A percentile compares a stretch with the other conserved stretches of the same genome.
Evolutionary conservation across 345 rosid species (phyloP).

Genomic region (Stellera chamaejasme): DNA sequence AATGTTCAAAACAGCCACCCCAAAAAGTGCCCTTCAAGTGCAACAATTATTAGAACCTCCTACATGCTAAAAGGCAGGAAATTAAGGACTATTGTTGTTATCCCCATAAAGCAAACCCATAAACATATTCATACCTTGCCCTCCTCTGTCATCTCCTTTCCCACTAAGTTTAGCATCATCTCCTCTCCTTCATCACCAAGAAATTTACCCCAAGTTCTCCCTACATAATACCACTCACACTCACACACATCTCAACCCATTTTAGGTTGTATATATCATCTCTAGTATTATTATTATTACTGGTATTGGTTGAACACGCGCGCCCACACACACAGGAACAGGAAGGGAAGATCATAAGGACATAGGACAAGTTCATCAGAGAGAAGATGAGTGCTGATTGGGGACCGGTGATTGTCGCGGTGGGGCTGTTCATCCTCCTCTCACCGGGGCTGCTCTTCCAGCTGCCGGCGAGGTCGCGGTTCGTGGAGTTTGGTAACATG

Average conservation of each 20-base stretch:
- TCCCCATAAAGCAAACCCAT: slow-evolving; percentile 44
- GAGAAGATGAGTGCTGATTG: background rate
- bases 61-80: background rate
- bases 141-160: slow-evolving; percentile 21
- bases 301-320: too few species aligned
- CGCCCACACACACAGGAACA: too few species aligned
- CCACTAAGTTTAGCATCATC: slow-evolving; percentile 42
- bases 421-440: slow-evolving; percentile 62
- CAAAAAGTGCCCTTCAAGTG: slow-evolving; percentile 17
- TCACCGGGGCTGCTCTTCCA: slow-evolving; percentile 68
- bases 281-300: too few species aligned
- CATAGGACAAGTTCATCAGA: background rate
- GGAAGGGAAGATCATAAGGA: background rate
- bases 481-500: slow-evolving; percentile 72
- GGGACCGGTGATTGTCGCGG: slow-evolving; percentile 37
- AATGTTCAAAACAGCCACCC: slow-evolving; percentile 12
- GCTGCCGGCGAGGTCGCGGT: slow-evolving; percentile 56
- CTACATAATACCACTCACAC: slow-evolving; percentile 17
- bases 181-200: slow-evolving; percentile 45
- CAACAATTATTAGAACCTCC: slow-evolving; percentile 18
- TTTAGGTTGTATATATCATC: background rate
- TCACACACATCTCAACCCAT: background rate
- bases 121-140: slow-evolving; percentile 34
- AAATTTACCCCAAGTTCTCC: slow-evolving; percentile 17
- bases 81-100: slow-evolving; percentile 13